phyloP scores from a whole-genome alignment of 345 rosid genomes.

The Durio zibethinus region DNA sequence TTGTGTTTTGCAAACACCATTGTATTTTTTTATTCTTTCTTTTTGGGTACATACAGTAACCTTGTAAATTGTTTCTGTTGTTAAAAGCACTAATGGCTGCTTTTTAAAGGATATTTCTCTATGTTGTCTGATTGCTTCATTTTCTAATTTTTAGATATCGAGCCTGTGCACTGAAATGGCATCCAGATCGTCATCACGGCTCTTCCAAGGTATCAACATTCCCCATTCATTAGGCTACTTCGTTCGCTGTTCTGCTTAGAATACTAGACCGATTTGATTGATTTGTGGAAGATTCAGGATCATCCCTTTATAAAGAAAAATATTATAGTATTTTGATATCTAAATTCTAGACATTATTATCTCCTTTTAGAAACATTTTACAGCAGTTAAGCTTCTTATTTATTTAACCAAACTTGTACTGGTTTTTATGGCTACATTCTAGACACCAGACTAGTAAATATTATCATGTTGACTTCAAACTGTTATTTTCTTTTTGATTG shows the following conservation, averaged over 20 bases:
- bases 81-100: neutral
- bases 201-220: slow-evolving; percentile 62
- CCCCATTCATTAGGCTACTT: neutral
- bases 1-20: neutral
- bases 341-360: too few relatives aligned
- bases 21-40: neutral
- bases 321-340: neutral
- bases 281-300: neutral
- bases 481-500: neutral
- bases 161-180: slow-evolving; percentile 85
- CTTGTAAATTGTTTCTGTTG: neutral
- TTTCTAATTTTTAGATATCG: slow-evolving; percentile 54
- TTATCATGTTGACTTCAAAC: neutral
- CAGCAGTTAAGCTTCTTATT: too few relatives aligned
- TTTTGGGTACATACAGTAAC: neutral
- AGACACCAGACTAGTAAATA: neutral
- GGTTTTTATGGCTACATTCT: neutral
- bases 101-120: neutral
- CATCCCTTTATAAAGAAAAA: neutral
- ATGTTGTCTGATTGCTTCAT: neutral
- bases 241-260: neutral
- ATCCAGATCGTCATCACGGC: slow-evolving; percentile 87
- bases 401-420: neutral
- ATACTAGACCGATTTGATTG: neutral
- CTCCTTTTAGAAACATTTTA: too few relatives aligned